Evolutionary conservation across 2,329 filamentous ascomycete species (phyloP), one percentile per base, ranked within the genome.

Genomic region (Uncinocarpus reesii): DNA sequence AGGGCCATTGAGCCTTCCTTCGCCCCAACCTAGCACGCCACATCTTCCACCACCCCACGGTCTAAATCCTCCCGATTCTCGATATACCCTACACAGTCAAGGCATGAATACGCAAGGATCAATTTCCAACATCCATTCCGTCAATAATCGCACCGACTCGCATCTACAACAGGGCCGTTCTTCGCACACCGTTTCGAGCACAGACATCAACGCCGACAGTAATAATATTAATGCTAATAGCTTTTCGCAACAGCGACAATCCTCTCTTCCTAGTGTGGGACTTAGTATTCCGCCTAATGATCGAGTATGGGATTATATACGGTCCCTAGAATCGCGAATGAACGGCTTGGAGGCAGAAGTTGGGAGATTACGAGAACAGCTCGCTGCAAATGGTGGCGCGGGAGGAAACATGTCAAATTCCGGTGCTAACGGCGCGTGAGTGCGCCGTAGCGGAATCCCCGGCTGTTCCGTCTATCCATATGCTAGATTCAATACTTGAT

Each of bases 21-120:
- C 52, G n/a, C 50, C 47, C 4, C 49, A 53, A 31, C 26, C 47
- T 24, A 38, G 34, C 16, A 58, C 58, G 18, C 62, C 62, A 35
- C 63, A 65, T 48, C 50, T 66, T 23, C 63, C 63, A 16, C 62
- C 60, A 20, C 58, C 64, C 11, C 58, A 60, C 32, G 57, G 54
- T 20, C 47, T 66, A 8, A 64, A 59, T 38, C 60, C 62, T 28
- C 58, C 63, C 7, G 63, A 66, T 51, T 44, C 62, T n/a, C 59
- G 63, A 28, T 65, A 56, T 48, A 63, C 63, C n/a, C 53, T 65
- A 18, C 60, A 62, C 35, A 63, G 60, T 47, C 63, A 64, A 56
- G 55, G 53, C 13, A 56, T 57, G 18, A 56, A 59, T 48, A 53
- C 58, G 10, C 58, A 44, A n/a, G 41, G 36, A 26, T 36, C 37